Evolutionary conservation across 2,329 filamentous ascomycete genomes (phyloP), one percentile per base, ranked within the genome.

Genomic region (Beauveria pseudobassiana): DNA sequence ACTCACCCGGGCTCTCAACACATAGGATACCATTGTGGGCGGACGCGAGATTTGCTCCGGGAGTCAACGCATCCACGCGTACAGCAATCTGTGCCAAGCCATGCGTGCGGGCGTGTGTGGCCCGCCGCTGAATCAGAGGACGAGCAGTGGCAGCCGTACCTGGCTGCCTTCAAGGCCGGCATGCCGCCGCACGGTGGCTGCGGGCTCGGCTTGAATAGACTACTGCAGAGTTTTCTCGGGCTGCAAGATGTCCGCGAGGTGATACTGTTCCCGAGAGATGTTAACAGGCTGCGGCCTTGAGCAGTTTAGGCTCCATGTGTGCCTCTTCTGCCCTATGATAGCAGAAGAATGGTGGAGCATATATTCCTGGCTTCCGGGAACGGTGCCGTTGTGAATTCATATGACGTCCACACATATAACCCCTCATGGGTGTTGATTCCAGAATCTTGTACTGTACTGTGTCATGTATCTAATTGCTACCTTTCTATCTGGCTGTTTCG

Each of bases 121-220:
- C 7, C 53, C 53, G 7, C 24, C 53, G 26, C 22, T 56, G 53
- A 26, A 56, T 34, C 53, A 14, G 53, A 56, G 22, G 53, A 8
- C n/a, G 18, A 56, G 42, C 53, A 56, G 53, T 56, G 53, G 53
- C 53, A 56, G 40, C 53, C 53, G 26, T 56, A 56, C 40, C 53
- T 56, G 18, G 53, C 24, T 22, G 53, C 53, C 2, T 56, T 56
- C 42, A 45, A 24, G 10, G 53, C 53, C n/a, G 53, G 53, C 18
- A 56, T 56, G 53, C 53, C 53, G 26, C 53, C 40, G n/a, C 53
- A 56, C 12, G 53, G 53, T 10, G 53, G 53, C 26, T 56, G 53
- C 24, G 53, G 53, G 5, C 24, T 56, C 6, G 53, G 53, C 42
- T 20, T 56, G 42, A 56, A 56, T 18, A 30, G 53, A 34, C 42